Base-by-base conservation (phyloP, 2,329 filamentous ascomycete genomes). In the Fusarium sp. region DNA sequence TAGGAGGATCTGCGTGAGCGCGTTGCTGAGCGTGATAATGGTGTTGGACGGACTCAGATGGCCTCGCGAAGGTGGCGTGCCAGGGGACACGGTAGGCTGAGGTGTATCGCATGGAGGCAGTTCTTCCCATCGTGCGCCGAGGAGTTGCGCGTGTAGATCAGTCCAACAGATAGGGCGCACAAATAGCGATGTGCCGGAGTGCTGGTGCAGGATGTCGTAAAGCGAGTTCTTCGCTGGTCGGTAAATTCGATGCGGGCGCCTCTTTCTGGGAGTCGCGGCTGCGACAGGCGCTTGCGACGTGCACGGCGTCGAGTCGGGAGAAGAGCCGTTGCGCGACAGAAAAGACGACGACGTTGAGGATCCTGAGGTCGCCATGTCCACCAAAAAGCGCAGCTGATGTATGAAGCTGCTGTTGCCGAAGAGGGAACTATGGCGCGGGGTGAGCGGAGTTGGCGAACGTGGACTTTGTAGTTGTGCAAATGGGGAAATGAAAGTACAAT, bases 81-180 rank as follows among this genome's bases (percentile, higher is more conserved):
- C 77, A 24, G 79, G 76, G 7, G 78, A 51, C 16, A 78, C 75
- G 14, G 71, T 71, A 1, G 87, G 86, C 4, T 83, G 75, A 2
- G 86, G 86, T 7, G 78, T 83, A 40, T 80, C 79, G 75, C 85
- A 84, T 6, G 83, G 77, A 17, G 85, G 82, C 16, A 83, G 80
- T 72, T 85, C 80, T 29, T 79, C 68, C 79, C 89, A 90, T 49
- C 79, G 79, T 17, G 83, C 85, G 27, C 83, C 84, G 7, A 90
- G 85, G 3, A 89, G 79, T 49, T 81, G 77, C 11, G 83, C 75
- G 67, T 91, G 89, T 1, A 82, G 65, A 62, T 90, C 88, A 17
- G 86, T 89, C 89, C 89, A 91, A 75, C 84, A 85, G 53, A 89
- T 85, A 2, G 89, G 89, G 29, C 85, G 83, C 56, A 87, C 79